phyloP scores from a whole-genome alignment of 2,329 filamentous ascomycete species.

The Trichophyton simii region DNA sequence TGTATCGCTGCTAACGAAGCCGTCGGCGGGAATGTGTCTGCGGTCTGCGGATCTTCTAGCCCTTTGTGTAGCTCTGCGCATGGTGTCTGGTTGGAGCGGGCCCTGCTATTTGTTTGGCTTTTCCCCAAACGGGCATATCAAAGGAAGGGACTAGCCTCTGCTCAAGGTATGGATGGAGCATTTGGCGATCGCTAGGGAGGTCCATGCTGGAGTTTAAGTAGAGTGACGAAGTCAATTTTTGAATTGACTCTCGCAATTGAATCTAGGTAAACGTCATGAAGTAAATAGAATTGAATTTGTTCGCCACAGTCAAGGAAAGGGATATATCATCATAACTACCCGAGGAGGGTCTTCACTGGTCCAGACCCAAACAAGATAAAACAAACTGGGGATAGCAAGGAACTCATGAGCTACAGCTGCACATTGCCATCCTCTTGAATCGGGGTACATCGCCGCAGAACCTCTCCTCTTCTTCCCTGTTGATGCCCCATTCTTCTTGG shows the following conservation, averaged over 20 bases:
- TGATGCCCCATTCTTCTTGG: conserved; percentile 50
- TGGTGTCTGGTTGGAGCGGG: neutral
- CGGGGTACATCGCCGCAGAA: conserved; percentile 79
- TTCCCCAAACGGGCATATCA: too few relatives aligned
- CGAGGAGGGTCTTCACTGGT: neutral
- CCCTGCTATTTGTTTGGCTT: neutral
- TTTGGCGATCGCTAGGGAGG: neutral
- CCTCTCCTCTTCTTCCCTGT: conserved; percentile 62
- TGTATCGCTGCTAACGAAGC: neutral
- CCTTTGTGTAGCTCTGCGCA: neutral
- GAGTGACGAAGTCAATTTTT: neutral
- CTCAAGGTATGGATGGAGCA: too few relatives aligned
- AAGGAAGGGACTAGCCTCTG: too few relatives aligned
- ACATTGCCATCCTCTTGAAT: conserved; percentile 70
- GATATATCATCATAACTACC: neutral
- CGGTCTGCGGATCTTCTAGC: neutral
- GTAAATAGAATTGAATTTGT: conserved; percentile 2
- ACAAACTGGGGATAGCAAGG: conserved; percentile 4
- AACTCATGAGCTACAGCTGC: conserved; percentile 73
- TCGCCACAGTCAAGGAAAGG: neutral
- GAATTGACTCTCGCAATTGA: neutral
- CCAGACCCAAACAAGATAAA: neutral
- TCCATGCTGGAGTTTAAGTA: neutral
- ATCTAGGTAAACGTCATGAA: neutral
- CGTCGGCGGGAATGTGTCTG: neutral